A percentile compares a stretch with the other conserved stretches of the same genome.
Evolutionary conservation across 2,329 filamentous ascomycete species (phyloP).

Genomic region (Massarina eburnea): DNA sequence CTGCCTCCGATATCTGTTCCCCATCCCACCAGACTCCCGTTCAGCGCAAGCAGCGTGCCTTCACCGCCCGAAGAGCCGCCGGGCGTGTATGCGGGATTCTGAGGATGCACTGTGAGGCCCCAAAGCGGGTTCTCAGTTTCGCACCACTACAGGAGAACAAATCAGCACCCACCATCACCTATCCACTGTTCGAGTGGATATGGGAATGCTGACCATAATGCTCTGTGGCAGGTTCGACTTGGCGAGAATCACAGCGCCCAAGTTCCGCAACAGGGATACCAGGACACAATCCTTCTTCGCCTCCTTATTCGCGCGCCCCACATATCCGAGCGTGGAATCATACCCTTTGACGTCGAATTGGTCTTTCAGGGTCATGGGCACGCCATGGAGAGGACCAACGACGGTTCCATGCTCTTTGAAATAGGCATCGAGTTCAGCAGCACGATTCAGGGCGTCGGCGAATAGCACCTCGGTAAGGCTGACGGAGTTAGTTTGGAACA

Average conservation of each 20-base stretch:
- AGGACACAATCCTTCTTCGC: conserved; percentile 54
- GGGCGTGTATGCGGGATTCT: conserved; percentile 55
- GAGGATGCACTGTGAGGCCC: conserved; percentile 59
- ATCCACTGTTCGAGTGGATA: too few relatives aligned
- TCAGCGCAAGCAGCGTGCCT: conserved; percentile 57
- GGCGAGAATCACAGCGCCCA: conserved; percentile 51
- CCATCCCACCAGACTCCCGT: conserved; percentile 58
- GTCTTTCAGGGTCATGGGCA: conserved; percentile 53
- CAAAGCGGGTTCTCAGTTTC: conserved; percentile 66
- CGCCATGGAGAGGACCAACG: conserved; percentile 51
- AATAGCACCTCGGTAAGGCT: conserved; percentile 53
- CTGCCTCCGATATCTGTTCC: conserved; percentile 62
- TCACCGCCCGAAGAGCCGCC: conserved; percentile 64
- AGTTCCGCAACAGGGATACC: conserved; percentile 60
- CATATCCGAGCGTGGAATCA: conserved; percentile 59
- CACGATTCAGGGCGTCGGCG: conserved; percentile 45
- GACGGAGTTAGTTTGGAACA: conserved; percentile 55
- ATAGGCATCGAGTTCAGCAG: conserved; percentile 46
- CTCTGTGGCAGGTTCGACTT: conserved; percentile 60
- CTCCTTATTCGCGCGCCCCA: conserved; percentile 61
- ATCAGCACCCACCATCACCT: too few relatives aligned
- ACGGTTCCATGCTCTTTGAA: conserved; percentile 39
- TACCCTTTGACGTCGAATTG: conserved; percentile 53
- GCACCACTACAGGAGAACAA: conserved; percentile 46
- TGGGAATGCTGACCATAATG: conserved; percentile 49